Base-by-base conservation (phyloP, 2,329 filamentous ascomycete genomes). In the Apiospora hydei region DNA sequence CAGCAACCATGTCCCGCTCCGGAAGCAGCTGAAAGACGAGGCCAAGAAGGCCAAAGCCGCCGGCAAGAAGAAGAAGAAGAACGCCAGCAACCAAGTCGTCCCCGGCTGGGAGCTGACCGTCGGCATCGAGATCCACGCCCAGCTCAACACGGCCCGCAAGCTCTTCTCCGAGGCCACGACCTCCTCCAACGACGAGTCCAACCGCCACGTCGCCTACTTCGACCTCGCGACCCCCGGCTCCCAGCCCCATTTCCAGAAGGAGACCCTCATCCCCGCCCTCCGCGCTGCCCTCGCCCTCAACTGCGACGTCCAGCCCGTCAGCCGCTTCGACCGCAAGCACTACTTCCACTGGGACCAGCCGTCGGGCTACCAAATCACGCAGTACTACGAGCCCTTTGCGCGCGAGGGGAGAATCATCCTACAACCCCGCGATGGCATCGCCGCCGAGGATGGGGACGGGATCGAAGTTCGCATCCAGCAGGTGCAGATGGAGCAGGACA, bases 261-360 rank as follows among this genome's bases (percentile, higher is more conserved):
- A 92, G 73, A 94, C 93, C 0, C 85, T 99, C 14, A 87, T 98
- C 49, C 96, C 96, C 4, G 96, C 96, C n/a, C 80, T 99, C 21
- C 91, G 96, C 73, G 96, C 96, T 24, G 96, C 96, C 0, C 84
- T 98, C 69, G 94, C 95, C 0, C 86, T 99, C 64, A 89, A 92
- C 72, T 98, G 96, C 82, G 84, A 91, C 1, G 88, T 98, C 70
- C 93, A 97, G 79, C 85, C 83, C 1, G 87, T 89, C 76, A 98
- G 95, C 81, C 90, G 90, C 70, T 99, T 98, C 83, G 96, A 99
- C 82, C 89, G 96, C 75, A 99, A 99, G 82, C 96, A 99, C 82
- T 99, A 99, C 83, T 98, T 99, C 83, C 98, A 98, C 85, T 97
- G 96, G 89, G 96, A 99, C 82, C 96, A 99, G 82, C 96, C 96